Evolutionary conservation across 1,139 yeast genomes (phyloP), one percentile per base, ranked within the genome.

Genomic region (Taphrina sp.): DNA sequence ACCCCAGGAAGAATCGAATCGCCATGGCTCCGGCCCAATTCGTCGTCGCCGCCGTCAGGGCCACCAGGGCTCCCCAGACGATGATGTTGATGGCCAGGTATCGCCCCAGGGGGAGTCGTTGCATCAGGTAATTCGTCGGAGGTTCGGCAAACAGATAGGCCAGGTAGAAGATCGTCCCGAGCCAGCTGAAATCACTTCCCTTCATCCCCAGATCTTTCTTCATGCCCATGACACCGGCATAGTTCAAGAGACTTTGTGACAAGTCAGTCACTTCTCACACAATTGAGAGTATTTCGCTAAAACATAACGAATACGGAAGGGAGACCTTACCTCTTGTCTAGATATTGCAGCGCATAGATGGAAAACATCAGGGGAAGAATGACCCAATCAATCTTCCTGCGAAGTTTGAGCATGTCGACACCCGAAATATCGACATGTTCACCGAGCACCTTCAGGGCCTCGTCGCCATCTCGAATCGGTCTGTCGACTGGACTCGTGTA

Each of bases 261-360:
- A n/a, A n/a, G 77, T 78, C 29, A 84, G 83, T 58, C 75, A 69
- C 41, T 79, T 78, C 64, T 79, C 79, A 31, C 76, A 68, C 58
- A 77, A n/a, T n/a, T n/a, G n/a, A n/a, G n/a, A n/a, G n/a, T n/a
- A n/a, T n/a, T n/a, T n/a, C n/a, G n/a, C n/a, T n/a, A n/a, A n/a
- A n/a, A n/a, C n/a, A n/a, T n/a, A n/a, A n/a, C n/a, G n/a, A n/a
- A n/a, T n/a, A n/a, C n/a, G n/a, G n/a, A n/a, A n/a, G n/a, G n/a
- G n/a, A n/a, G n/a, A n/a, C n/a, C n/a, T n/a, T n/a, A n/a, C n/a
- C n/a, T 42, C 5, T 59, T 42, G 29, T 57, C 59, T n/a, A 57
- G 29, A 29, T 57, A 63, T 16, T 64, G 46, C 12, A 62, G 44
- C 54, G 65, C 58, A 36, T 64, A 65, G 10, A 65, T 42, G 16